These are phyloP conservation scores for Mycena leptocephala DNA, from an alignment of 768 basidiomycete species.

Conservation along the genomic window DNA sequence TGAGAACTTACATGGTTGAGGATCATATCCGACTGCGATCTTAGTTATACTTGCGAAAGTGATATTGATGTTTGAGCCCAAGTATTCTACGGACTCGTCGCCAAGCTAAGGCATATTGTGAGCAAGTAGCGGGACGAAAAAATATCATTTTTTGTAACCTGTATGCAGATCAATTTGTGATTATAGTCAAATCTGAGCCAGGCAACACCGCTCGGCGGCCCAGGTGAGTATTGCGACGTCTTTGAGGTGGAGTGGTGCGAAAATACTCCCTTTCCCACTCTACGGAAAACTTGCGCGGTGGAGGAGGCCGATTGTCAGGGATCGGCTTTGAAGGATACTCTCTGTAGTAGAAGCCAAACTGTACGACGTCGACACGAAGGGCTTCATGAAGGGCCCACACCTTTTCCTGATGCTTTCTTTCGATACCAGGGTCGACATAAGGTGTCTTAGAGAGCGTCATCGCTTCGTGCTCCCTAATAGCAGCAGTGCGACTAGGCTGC, in stretches of 20 bases:
- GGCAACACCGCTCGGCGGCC: slow-evolving; percentile 55
- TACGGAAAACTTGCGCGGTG: slow-evolving; percentile 73
- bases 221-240: slow-evolving; percentile 26
- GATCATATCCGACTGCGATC: slow-evolving; percentile 76
- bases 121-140: background rate
- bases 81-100: slow-evolving; percentile 66
- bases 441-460: slow-evolving; percentile 68
- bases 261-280: slow-evolving; percentile 77
- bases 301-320: slow-evolving; percentile 44
- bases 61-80: slow-evolving; percentile 68
- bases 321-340: slow-evolving; percentile 47
- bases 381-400: slow-evolving; percentile 60
- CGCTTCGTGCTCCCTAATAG: slow-evolving; percentile 14
- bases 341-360: slow-evolving; percentile 77
- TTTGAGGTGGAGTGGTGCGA: slow-evolving; percentile 37
- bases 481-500: background rate
- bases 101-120: slow-evolving; percentile 67
- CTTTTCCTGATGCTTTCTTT: slow-evolving; percentile 64
- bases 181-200: slow-evolving; percentile 78
- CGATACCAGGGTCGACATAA: slow-evolving; percentile 69
- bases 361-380: slow-evolving; percentile 73
- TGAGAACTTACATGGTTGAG: slow-evolving; percentile 72
- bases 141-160: slow-evolving; percentile 55
- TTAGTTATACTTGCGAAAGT: slow-evolving; percentile 70
- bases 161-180: slow-evolving; percentile 76